Evolutionary conservation across 1,284 basidiomycete species (phyloP).

Genomic region (Gomphus bonarii): DNA sequence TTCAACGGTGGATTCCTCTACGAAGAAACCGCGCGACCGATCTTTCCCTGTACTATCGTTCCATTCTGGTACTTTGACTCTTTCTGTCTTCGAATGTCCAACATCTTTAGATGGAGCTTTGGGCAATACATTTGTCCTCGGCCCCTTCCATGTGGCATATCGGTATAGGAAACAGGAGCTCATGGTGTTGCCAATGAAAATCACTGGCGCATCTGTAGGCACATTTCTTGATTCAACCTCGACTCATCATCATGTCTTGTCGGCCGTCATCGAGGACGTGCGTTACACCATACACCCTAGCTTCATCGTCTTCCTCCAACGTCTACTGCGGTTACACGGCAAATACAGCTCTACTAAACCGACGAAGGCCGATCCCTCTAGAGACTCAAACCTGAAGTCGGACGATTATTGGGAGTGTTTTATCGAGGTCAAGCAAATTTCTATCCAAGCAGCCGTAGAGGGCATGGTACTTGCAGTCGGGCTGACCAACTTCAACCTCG

Average conservation of each 20-base stretch:
- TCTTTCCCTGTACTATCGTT: background rate
- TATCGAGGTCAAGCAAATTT: background rate
- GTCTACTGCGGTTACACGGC: slow-evolving; percentile 4
- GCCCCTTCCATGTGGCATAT: slow-evolving; percentile 5
- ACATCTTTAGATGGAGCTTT: background rate
- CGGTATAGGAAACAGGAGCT: background rate
- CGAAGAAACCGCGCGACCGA: background rate
- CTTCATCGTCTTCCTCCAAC: slow-evolving; percentile 51
- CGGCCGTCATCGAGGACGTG: slow-evolving; percentile 16
- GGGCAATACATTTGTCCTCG: background rate
- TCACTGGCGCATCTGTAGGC: background rate
- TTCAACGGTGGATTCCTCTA: background rate
- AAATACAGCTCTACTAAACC: background rate
- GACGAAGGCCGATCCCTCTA: background rate
- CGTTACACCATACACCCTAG: slow-evolving; percentile 46
- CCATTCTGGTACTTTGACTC: background rate
- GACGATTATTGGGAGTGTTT: slow-evolving; percentile 6
- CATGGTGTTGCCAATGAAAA: background rate
- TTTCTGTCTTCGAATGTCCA: background rate
- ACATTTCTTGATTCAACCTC: background rate
- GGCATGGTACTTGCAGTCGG: slow-evolving; percentile 10
- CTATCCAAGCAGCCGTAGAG: slow-evolving; percentile 9
- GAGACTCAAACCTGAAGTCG: background rate
- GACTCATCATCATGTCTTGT: slow-evolving; percentile 4
- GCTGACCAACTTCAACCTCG: background rate